phyloP scores from a whole-genome alignment of 2,329 filamentous ascomycete species.

The Scedosporium apiospermum region DNA sequence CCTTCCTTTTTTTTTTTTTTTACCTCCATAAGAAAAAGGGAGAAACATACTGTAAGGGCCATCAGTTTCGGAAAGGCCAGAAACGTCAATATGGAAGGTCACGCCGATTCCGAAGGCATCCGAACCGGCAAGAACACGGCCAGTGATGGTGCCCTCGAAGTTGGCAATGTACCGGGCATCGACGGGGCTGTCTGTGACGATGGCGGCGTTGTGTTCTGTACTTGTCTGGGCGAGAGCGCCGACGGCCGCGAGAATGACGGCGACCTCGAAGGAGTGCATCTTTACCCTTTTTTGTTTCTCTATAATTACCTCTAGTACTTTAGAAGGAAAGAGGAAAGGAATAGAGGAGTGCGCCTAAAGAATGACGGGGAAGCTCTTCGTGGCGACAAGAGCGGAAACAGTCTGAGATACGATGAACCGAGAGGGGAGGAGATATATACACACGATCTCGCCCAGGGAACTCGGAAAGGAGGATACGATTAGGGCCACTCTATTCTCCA shows the following conservation, averaged over 20 bases:
- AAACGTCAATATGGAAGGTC: conserved; percentile 8
- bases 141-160: conserved; percentile 5
- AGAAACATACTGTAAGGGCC: conserved; percentile 8
- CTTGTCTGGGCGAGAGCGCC: neutral
- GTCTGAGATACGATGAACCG: neutral
- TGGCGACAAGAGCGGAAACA: neutral
- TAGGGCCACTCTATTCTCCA: neutral
- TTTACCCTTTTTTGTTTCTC: neutral
- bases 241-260: neutral
- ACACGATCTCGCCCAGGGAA: neutral
- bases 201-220: neutral
- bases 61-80: conserved; percentile 6
- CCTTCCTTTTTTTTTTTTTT: too few species aligned
- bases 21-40: neutral
- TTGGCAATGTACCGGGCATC: conserved; percentile 7
- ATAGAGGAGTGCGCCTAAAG: too few species aligned
- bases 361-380: neutral
- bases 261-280: neutral
- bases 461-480: too few species aligned
- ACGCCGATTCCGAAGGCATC: conserved; percentile 9
- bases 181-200: conserved; percentile 5
- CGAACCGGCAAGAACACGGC: conserved; percentile 7
- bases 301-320: neutral
- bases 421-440: neutral
- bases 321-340: too few species aligned